Base-by-base conservation (phyloP, 2,329 filamentous ascomycete genomes). In the Venturia oleaginea region DNA sequence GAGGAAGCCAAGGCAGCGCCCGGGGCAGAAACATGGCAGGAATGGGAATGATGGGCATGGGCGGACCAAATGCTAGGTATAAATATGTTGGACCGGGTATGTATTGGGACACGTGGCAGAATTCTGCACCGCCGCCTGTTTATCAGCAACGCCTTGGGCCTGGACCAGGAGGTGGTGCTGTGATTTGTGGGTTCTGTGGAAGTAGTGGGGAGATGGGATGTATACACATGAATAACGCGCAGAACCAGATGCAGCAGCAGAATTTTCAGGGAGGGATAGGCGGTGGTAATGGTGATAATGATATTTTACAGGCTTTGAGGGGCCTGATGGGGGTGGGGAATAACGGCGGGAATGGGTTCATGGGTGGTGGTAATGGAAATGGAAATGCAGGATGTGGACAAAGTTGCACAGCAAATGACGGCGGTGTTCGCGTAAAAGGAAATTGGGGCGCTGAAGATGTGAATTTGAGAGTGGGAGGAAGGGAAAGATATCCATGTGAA, bases 391-490 rank as follows among this genome's bases (percentile, higher is more conserved):
- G 62, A 0, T 63, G 62, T 57, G 62, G 62, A 24, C 63, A 55
- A 10, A 30, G 37, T 13, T 60, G 57, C 55, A 27, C 57, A 6
- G 40, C 38, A 34, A 61, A 64, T 32, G 63, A 61, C 40, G 63
- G 57, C 32, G 55, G 63, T 7, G 7, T 64, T 15, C 54, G 63
- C 10, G 63, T 64, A 17, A 59, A 43, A n/a, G 63, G 63, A 0
- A 64, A 34, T 3, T 48, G 46, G 34, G 63, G 55, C 30, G 22
- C 34, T 22, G 46, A 60, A 38, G 57, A 64, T 11, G 54, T 64
- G 8, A 42, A 64, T 38, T 27, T 64, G 4, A n/a, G 51, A 11
- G 46, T 64, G n/a, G 63, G 63, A 42, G 63, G 63, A 19, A 43
- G 22, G 30, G 54, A 54, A 37, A 30, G 38, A 17, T 63, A 48